Percentiles rank a stretch among this genome's conserved stretches.
Conservation (phyloP, 495 filamentous ascomycete species). For the Hypoxylon fuscum region DNA sequence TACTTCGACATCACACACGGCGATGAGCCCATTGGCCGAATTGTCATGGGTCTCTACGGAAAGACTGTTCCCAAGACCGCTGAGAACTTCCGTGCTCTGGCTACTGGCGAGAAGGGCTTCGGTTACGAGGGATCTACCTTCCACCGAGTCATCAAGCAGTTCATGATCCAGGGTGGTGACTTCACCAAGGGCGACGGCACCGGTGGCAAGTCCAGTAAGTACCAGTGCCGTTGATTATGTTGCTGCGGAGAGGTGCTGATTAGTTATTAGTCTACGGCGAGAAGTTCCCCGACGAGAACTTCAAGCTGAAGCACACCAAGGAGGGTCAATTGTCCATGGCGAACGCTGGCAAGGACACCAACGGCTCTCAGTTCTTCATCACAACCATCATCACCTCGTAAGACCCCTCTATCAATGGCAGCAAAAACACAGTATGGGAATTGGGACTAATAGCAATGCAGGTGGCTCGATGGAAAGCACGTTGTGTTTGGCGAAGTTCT, state of each 20-base stretch:
- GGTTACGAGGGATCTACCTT: constrained; percentile 95
- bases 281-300: constrained; percentile 98
- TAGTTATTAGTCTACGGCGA: constrained; percentile 77
- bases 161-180: constrained; percentile 99
- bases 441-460: constrained; percentile 44
- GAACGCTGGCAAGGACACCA: constrained; percentile 97
- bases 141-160: constrained; percentile 98
- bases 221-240: constrained; percentile 12
- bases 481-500: constrained; percentile 93
- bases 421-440: constrained; percentile 4
- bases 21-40: constrained; percentile 81
- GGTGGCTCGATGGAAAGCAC: constrained; percentile 89
- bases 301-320: constrained; percentile 90
- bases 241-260: constrained; percentile 20
- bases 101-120: constrained; percentile 96
- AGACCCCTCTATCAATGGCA: constrained; percentile 40
- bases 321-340: constrained; percentile 82
- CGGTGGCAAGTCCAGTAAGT: constrained; percentile 88
- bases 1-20: constrained; percentile 96
- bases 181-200: constrained; percentile 97
- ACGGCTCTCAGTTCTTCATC: constrained; percentile 99
- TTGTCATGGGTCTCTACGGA: constrained; percentile 96
- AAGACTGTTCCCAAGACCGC: constrained; percentile 97
- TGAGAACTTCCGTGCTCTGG: constrained; percentile 98
- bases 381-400: constrained; percentile 85